These are phyloP conservation scores for Chlorella sp. DNA, from an alignment of 139 green algal genomes.

Conservation along the genomic window DNA sequence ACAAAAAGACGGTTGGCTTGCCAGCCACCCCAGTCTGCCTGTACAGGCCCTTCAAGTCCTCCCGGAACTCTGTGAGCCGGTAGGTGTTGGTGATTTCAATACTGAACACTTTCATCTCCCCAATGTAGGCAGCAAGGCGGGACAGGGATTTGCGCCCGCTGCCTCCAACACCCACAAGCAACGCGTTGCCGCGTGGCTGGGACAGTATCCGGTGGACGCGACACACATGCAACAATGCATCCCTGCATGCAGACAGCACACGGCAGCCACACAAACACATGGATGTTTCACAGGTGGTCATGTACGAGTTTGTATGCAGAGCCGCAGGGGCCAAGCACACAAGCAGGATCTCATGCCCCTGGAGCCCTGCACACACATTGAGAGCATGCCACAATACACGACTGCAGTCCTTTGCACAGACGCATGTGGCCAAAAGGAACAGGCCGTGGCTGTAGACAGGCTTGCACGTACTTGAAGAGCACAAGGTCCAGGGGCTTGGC, in stretches of 20 bases:
- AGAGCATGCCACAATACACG: too few relatives aligned
- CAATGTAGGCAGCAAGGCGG: constrained; percentile 70
- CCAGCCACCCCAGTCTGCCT: constrained; percentile 50
- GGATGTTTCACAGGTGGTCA: too few relatives aligned
- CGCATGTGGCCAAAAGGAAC: too few relatives aligned
- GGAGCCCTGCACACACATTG: too few relatives aligned
- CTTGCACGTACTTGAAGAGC: constrained; percentile 79
- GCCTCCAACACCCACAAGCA: constrained; percentile 81
- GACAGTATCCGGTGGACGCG: constrained; percentile 70
- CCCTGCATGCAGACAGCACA: too few relatives aligned
- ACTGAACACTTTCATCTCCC: constrained; percentile 67
- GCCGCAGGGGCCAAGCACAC: too few relatives aligned
- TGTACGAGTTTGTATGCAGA: too few relatives aligned
- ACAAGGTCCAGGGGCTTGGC: constrained; percentile 69
- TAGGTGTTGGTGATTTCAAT: constrained; percentile 82
- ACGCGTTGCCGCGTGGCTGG: constrained; percentile 74
- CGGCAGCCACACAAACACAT: too few relatives aligned
- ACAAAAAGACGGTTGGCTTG: constrained; percentile 74
- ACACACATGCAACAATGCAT: constrained; percentile 74
- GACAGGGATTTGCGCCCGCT: constrained; percentile 70
- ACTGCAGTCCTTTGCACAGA: too few relatives aligned
- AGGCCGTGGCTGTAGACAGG: constrained; percentile 66
- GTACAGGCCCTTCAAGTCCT: constrained; percentile 72
- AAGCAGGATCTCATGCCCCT: too few relatives aligned
- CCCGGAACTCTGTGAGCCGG: constrained; percentile 55